Base-by-base conservation (phyloP, 2,329 filamentous ascomycete genomes). In the Ophiostoma populinum region DNA sequence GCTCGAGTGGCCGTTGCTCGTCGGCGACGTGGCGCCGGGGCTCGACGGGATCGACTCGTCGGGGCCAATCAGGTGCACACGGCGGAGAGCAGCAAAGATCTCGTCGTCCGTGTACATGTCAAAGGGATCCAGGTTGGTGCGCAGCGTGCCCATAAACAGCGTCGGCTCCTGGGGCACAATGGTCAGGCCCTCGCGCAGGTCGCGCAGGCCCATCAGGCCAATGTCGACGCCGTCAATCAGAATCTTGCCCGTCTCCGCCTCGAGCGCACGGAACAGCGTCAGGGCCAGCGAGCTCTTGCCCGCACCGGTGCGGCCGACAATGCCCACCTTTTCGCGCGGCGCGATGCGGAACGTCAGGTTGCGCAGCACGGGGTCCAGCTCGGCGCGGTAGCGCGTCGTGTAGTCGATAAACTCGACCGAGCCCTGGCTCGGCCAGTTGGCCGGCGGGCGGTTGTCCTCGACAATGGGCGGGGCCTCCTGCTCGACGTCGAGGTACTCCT, bases 111-210 rank as follows among this genome's bases (percentile, higher is more conserved):
- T 85, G 56, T 92, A 93, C 24, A 80, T 59, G 12, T 74, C 67
- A 55, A 98, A 98, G 0, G 90, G 90, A 53, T 98, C 90, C 16
- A 98, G 67, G 51, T 98, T 98, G 52, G 65, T 85, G 42, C 87
- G 73, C 42, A 95, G 80, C 1, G 86, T 94, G 44, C 87, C 87
- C 11, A 76, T 86, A 57, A 95, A 95, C 1, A 95, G 65, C 0
- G 87, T 95, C 36, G 82, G 90, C 51, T 98, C 90, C 59, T 98
- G 90, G 19, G 90, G 90, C 38, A 98, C 90, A 55, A 98, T 95
- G 1, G 92, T 94, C 47, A 98, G 92, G 31, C 81, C 78, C 57
- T 92, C 80, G 37, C 90, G 80, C 47, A 98, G 63, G 55, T 95
- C 87, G 43, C 82, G 80, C n/a, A 98, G 68, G 6, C 90, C 90